Evolutionary conservation across 2,329 filamentous ascomycete genomes (phyloP).

Genomic region (Remersonia thermophila): DNA sequence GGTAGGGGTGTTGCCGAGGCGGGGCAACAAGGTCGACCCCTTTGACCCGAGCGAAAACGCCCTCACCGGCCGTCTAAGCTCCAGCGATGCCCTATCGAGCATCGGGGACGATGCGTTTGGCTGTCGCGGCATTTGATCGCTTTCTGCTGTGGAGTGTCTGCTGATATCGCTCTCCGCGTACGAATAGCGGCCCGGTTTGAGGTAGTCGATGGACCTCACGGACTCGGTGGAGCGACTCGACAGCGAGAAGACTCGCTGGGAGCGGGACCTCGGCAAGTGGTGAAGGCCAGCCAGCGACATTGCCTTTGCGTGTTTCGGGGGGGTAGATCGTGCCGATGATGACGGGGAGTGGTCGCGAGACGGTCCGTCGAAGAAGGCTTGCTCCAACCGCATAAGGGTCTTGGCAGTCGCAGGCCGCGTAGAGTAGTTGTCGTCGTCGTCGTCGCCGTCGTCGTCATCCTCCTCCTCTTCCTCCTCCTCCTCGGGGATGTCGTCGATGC

Average conservation of each 20-base stretch:
- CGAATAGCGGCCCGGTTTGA: constrained; percentile 1
- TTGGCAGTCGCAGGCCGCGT: constrained; percentile 3
- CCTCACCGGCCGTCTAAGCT: constrained; percentile 8
- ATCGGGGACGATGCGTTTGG: not conserved
- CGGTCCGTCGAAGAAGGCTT: not conserved
- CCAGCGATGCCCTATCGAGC: constrained; percentile 1
- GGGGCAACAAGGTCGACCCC: constrained; percentile 1
- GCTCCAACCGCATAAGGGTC: not conserved
- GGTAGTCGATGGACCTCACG: constrained; percentile 8
- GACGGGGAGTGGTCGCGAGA: constrained; percentile 1
- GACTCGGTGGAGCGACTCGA: constrained; percentile 10
- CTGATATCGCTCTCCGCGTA: constrained; percentile 2
- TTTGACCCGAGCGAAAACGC: constrained; percentile 11
- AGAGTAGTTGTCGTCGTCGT: too few relatives aligned
- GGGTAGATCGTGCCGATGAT: not conserved
- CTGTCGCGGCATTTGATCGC: constrained; percentile 1
- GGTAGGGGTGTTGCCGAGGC: constrained; percentile 11
- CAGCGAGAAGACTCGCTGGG: constrained; percentile 12
- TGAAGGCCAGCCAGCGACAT: not conserved
- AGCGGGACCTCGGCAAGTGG: constrained; percentile 5
- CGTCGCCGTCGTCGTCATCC: too few relatives aligned
- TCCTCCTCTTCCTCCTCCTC: too few relatives aligned
- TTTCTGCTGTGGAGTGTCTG: constrained; percentile 3
- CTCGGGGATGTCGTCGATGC: constrained; percentile 26
- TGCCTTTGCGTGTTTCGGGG: not conserved